A percentile compares a stretch with the other conserved stretches of the same genome.
Evolutionary conservation across 1,284 basidiomycete genomes (phyloP).

Genomic region (Uromyces viciae-fabae): DNA sequence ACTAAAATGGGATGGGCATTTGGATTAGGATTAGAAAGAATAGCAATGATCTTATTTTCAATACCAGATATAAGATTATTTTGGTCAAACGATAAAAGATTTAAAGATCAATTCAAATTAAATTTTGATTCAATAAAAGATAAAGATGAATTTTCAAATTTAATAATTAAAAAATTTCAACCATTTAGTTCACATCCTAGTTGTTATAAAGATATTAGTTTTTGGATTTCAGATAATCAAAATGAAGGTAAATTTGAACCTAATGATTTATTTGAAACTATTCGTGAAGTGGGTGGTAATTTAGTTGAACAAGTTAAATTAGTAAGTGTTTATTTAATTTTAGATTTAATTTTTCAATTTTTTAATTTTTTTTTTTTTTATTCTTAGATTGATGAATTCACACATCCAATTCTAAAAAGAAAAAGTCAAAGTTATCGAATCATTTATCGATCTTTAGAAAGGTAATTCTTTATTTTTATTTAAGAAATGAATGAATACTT

Average conservation of each 20-base stretch:
- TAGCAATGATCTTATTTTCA: slow-evolving; percentile 95
- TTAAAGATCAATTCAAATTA: slow-evolving; percentile 83
- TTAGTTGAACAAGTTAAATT: slow-evolving; percentile 83
- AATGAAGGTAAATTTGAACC: slow-evolving; percentile 66
- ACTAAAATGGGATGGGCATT: slow-evolving; percentile 96
- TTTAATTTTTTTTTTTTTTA: slow-evolving; percentile 1
- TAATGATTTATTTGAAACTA: slow-evolving; percentile 93
- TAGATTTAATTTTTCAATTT: background rate
- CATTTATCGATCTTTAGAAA: slow-evolving; percentile 95
- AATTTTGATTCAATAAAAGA: too few relatives aligned
- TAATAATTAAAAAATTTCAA: slow-evolving; percentile 62
- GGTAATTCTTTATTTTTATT: slow-evolving; percentile 59
- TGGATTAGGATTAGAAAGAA: slow-evolving; percentile 91
- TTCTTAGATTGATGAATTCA: slow-evolving; percentile 72
- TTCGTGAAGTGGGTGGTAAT: slow-evolving; percentile 86
- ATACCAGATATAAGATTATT: slow-evolving; percentile 99
- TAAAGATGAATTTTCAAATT: background rate
- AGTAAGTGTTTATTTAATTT: slow-evolving; percentile 46
- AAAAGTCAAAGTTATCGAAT: slow-evolving; percentile 83
- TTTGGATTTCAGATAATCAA: slow-evolving; percentile 32
- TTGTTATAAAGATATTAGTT: slow-evolving; percentile 43
- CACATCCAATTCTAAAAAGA: slow-evolving; percentile 79
- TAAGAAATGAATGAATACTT: too few relatives aligned
- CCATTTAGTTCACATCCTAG: slow-evolving; percentile 40
- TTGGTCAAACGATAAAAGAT: slow-evolving; percentile 87